A percentile compares a stretch with the other conserved stretches of the same genome.
These are phyloP conservation scores for Globisporangium irregulare DNA, from an alignment of 352 stramenopile genomes.

Conservation along the genomic window DNA sequence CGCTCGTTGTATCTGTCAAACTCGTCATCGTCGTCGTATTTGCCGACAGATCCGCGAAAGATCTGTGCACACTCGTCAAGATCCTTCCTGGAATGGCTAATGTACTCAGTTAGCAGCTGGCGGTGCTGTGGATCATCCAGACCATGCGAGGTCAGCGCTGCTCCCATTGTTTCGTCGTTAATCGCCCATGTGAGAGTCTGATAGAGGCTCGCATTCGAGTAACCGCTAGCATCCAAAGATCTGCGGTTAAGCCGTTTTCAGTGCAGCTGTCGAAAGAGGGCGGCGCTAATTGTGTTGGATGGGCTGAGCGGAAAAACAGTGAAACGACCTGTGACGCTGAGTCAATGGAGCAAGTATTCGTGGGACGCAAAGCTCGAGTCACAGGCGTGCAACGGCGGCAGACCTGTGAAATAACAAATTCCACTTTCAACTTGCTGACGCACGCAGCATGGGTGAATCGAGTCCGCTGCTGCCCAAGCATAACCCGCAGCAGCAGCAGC, in stretches of 20 bases:
- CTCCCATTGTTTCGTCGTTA: slow-evolving; percentile 19
- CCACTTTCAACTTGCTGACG: background rate
- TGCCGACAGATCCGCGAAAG: slow-evolving; percentile 29
- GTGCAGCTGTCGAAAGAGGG: background rate
- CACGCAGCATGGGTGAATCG: slow-evolving; percentile 26
- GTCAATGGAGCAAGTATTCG: background rate
- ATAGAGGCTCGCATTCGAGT: background rate
- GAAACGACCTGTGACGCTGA: background rate
- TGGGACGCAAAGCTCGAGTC: background rate
- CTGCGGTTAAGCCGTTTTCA: background rate
- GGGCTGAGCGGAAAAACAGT: background rate
- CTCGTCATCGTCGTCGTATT: slow-evolving; percentile 29
- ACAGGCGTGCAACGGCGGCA: background rate
- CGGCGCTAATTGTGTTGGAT: background rate
- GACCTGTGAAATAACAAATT: background rate
- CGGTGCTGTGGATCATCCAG: slow-evolving; percentile 22
- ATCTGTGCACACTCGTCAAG: slow-evolving; percentile 60
- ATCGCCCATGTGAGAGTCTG: background rate
- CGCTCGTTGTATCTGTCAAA: background rate
- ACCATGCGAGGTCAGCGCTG: slow-evolving; percentile 21
- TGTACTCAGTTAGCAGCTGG: slow-evolving; percentile 52
- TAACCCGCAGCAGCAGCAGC: slow-evolving; percentile 3
- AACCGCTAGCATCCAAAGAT: background rate
- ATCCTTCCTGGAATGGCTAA: slow-evolving; percentile 39
- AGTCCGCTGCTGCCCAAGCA: slow-evolving; percentile 43